Conservation (phyloP, 805 yeast genomes). For the Candida insectalens region DNA sequence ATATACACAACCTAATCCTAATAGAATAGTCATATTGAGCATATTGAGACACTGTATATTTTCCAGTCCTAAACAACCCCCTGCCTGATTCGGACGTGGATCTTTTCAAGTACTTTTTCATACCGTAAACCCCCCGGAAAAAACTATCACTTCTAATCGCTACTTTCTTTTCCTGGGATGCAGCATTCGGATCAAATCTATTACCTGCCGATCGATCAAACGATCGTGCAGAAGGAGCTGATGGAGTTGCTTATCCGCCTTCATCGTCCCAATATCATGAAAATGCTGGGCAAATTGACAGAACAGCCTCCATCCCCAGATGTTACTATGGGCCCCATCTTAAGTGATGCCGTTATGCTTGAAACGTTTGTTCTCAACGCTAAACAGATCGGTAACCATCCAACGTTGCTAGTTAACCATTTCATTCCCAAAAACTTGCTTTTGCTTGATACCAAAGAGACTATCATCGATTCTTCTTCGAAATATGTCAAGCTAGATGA, state of each 20-base stretch:
- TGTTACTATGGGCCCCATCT: constrained; percentile 1
- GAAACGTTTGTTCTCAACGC: constrained; percentile 36
- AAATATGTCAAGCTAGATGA: constrained; percentile 48
- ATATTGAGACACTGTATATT: not conserved
- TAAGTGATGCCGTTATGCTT: constrained; percentile 26
- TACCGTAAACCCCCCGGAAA: not conserved
- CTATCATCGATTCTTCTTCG: constrained; percentile 44
- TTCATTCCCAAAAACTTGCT: constrained; percentile 64
- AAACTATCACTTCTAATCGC: not conserved
- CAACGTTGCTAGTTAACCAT: constrained; percentile 66
- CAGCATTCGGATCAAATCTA: constrained; percentile 12
- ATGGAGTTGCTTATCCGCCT: constrained; percentile 32
- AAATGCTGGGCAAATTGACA: constrained; percentile 3
- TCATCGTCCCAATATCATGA: constrained; percentile 24
- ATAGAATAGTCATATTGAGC: not conserved
- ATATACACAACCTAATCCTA: not conserved
- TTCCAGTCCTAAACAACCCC: not conserved
- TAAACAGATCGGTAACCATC: constrained; percentile 48
- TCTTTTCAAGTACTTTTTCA: not conserved
- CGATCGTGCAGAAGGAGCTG: constrained; percentile 34
- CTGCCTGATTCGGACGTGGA: not conserved
- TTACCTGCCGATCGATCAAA: constrained; percentile 33
- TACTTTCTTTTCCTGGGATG: not conserved
- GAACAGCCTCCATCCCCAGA: constrained; percentile 1
- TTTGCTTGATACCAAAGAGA: constrained; percentile 53